A percentile compares a stretch with the other conserved stretches of the same genome.
Conservation (phyloP, 257 asterid genomes). For the Marsdenia floribunda region DNA sequence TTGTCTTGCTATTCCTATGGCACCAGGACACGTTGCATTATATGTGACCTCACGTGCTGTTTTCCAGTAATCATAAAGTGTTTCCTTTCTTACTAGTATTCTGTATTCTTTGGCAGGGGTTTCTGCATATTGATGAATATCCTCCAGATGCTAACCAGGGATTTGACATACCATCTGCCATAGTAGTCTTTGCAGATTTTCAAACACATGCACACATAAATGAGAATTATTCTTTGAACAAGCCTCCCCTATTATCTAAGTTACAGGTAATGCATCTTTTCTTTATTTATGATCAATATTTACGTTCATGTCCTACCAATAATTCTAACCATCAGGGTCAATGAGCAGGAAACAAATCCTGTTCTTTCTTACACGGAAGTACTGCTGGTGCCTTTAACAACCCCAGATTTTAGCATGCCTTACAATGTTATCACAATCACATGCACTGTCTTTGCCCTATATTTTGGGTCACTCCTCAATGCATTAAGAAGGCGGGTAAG, state of each 20-base stretch:
- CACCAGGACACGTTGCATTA: neutral
- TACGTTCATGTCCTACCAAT: constrained; percentile 5
- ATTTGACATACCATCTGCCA: constrained; percentile 93
- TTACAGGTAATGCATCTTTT: constrained; percentile 47
- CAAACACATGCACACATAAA: constrained; percentile 44
- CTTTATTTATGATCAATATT: neutral
- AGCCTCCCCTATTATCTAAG: constrained; percentile 57
- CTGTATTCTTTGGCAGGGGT: constrained; percentile 60
- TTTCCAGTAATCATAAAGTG: neutral
- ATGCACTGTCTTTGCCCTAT: constrained; percentile 90
- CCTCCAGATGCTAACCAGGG: constrained; percentile 99
- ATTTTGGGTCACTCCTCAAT: constrained; percentile 91
- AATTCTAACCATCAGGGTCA: constrained; percentile 19
- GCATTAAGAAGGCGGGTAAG: constrained; percentile 75
- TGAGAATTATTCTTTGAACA: constrained; percentile 34
- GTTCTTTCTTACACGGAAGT: constrained; percentile 88
- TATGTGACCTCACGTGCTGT: neutral
- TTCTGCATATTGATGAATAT: constrained; percentile 93
- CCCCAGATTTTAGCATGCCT: constrained; percentile 99
- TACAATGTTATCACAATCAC: constrained; percentile 96
- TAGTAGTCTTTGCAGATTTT: constrained; percentile 58
- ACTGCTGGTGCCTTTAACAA: constrained; percentile 90
- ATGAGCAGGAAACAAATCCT: constrained; percentile 48
- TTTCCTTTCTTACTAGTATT: neutral
- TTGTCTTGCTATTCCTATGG: neutral